These are phyloP conservation scores for Exserohilum rostratum DNA, from an alignment of 2,329 filamentous ascomycete species.

Conservation along the genomic window DNA sequence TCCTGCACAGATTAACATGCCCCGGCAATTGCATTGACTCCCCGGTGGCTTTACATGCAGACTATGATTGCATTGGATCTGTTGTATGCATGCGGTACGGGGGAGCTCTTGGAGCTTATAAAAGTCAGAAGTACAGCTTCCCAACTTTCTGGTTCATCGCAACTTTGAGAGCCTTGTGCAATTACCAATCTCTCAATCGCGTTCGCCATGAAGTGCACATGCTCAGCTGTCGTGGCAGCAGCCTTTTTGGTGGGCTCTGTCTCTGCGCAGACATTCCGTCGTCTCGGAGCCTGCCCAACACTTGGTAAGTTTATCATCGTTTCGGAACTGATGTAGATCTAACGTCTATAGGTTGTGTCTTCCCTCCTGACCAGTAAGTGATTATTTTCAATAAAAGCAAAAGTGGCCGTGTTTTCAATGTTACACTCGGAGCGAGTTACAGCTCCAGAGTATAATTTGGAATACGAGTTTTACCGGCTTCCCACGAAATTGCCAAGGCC, in stretches of 20 bases:
- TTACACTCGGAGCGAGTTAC: no score
- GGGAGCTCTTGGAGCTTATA: constrained; percentile 37
- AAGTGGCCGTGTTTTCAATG: background rate
- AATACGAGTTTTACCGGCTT: background rate
- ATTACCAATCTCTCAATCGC: constrained; percentile 16
- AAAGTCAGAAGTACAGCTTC: constrained; percentile 27
- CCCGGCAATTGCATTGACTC: constrained; percentile 18
- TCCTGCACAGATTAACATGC: constrained; percentile 18
- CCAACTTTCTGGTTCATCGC: constrained; percentile 24
- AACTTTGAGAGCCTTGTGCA: constrained; percentile 22
- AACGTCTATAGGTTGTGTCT: constrained; percentile 53
- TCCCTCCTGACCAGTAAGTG: constrained; percentile 63
- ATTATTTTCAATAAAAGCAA: background rate
- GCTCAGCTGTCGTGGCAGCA: constrained; percentile 34
- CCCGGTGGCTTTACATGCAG: constrained; percentile 15
- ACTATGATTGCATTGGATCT: constrained; percentile 7
- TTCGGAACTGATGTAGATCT: constrained; percentile 10
- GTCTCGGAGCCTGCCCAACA: constrained; percentile 61
- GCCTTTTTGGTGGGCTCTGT: constrained; percentile 36
- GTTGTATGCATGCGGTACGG: constrained; percentile 30
- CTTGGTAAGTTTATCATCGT: constrained; percentile 50
- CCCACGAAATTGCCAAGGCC: background rate
- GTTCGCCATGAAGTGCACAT: constrained; percentile 40
- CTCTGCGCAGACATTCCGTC: constrained; percentile 61
- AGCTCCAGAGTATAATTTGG: background rate